Percentiles rank a stretch among this genome's conserved stretches.
These are phyloP conservation scores for Epichloe hybrida DNA, from an alignment of 2,329 filamentous ascomycete species.

Conservation along the genomic window DNA sequence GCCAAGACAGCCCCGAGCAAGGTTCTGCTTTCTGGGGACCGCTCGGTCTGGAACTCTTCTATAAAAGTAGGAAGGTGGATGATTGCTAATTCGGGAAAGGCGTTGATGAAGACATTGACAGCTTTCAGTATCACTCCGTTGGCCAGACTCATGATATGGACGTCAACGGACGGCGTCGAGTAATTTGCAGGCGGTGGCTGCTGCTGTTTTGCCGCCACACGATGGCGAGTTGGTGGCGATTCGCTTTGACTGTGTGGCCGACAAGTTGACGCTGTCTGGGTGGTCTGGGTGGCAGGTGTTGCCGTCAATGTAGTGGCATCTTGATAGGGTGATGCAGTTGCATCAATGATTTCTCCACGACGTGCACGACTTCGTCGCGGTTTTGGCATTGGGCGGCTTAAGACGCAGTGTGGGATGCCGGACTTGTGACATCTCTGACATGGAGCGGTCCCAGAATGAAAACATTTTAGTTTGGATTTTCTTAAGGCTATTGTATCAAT, in stretches of 20 bases:
- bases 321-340: not conserved
- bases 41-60: conserved; percentile 9
- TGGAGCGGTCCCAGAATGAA: conserved; percentile 17
- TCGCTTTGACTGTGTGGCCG: not conserved
- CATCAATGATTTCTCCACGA: not conserved
- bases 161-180: conserved; percentile 7
- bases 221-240: not conserved
- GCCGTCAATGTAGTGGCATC: not conserved
- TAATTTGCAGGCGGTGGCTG: not conserved
- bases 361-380: conserved; percentile 4
- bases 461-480: conserved; percentile 22
- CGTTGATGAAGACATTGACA: conserved; percentile 20
- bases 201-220: not conserved
- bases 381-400: conserved; percentile 10
- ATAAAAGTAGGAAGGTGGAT: conserved; percentile 20
- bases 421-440: conserved; percentile 18
- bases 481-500: conserved; percentile 7
- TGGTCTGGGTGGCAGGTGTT: not conserved
- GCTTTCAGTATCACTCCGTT: conserved; percentile 17
- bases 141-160: conserved; percentile 14
- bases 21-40: conserved; percentile 14
- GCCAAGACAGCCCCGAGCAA: conserved; percentile 17
- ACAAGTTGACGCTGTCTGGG: not conserved
- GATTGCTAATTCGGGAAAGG: conserved; percentile 21
- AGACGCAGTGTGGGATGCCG: conserved; percentile 13